Evolutionary conservation across 257 asterid genomes (phyloP), one percentile per base, ranked within the genome.

Genomic region (Salvia splendens): DNA sequence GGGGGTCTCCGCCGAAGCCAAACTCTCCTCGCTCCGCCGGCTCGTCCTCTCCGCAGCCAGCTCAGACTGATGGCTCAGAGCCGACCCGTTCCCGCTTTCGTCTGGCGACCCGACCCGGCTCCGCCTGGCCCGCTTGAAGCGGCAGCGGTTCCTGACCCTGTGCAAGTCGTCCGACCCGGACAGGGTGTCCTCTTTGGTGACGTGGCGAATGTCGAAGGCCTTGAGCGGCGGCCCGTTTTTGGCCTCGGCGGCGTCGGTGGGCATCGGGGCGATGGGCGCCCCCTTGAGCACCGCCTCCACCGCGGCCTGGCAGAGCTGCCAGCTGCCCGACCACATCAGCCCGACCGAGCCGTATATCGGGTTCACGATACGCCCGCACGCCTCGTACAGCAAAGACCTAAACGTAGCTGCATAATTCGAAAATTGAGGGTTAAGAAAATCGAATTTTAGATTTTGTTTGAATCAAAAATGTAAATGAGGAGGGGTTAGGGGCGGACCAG

Each of bases 301-400:
- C 0, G 96, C 96, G 76, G 74, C 67, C 75, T 91, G 91, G 57
- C 96, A 91, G 54, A 88, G 92, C 69, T 86, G 91, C 98, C 98
- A 91, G 64, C 75, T 82, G 0, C 98, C 96, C 12, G 96, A 85
- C 89, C 89, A 89, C 41, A 85, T 59, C 82, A 91, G 72, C 58
- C 98, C 96, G 62, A 80, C 89, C 38, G 98, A 91, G 48, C 98
- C 98, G 77, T 81, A 81, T 8, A 89, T 81, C 66, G 98, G 96
- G 72, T 91, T 91, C 67, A 91, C 94, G 9, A 91, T 89, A 66
- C 98, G 75, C 5, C 98, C 98, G 58, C 98, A 91, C 1, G 98
- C 95, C 73, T 91, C 98, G 76, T 86, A 87, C 9, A 89, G 75
- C 65, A 91, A 55, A 3, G 98, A 91, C 74, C 84, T 80, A 64